Percentiles rank a stretch among this genome's conserved stretches.
These are phyloP conservation scores for Pythium diclinum DNA, from an alignment of 352 stramenopile genomes.

Conservation along the genomic window DNA sequence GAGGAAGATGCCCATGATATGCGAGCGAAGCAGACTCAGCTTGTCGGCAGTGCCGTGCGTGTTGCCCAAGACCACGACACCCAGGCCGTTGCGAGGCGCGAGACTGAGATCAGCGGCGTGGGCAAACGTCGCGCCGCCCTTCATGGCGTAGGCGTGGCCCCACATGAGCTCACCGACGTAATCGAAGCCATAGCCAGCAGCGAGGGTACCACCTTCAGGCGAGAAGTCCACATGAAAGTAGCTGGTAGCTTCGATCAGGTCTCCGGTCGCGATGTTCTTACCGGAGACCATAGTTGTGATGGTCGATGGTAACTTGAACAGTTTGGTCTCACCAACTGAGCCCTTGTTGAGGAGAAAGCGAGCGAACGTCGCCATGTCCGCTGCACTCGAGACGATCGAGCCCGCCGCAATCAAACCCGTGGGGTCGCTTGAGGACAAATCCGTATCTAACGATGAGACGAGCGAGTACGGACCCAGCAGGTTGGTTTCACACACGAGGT, in stretches of 20 bases:
- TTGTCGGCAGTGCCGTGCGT: conserved; percentile 30
- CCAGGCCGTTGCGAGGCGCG: conserved; percentile 36
- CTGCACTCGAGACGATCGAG: conserved; percentile 46
- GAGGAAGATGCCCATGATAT: conserved; percentile 65
- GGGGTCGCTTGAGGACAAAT: conserved; percentile 19
- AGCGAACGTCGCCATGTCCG: conserved; percentile 50
- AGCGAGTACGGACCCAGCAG: conserved; percentile 44
- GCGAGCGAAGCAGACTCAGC: conserved; percentile 49
- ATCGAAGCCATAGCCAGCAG: conserved; percentile 63
- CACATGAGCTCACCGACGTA: conserved; percentile 44
- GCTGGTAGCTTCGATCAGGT: conserved; percentile 31
- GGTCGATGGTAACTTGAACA: conserved; percentile 37
- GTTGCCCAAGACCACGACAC: conserved; percentile 54
- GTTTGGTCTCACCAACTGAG: conserved; percentile 36
- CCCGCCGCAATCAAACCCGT: conserved; percentile 35
- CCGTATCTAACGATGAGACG: conserved; percentile 25
- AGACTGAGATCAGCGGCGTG: conserved; percentile 52
- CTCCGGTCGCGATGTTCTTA: conserved; percentile 35
- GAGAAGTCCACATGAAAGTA: conserved; percentile 39
- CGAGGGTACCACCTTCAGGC: conserved; percentile 46
- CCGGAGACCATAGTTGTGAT: conserved; percentile 58
- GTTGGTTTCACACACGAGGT: conserved; percentile 47
- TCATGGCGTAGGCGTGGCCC: conserved; percentile 62
- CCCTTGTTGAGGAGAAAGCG: conserved; percentile 62
- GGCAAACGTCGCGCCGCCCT: conserved; percentile 50